Evolutionary conservation across 2,329 filamentous ascomycete genomes (phyloP).

Genomic region (Apiospora pterosperma): DNA sequence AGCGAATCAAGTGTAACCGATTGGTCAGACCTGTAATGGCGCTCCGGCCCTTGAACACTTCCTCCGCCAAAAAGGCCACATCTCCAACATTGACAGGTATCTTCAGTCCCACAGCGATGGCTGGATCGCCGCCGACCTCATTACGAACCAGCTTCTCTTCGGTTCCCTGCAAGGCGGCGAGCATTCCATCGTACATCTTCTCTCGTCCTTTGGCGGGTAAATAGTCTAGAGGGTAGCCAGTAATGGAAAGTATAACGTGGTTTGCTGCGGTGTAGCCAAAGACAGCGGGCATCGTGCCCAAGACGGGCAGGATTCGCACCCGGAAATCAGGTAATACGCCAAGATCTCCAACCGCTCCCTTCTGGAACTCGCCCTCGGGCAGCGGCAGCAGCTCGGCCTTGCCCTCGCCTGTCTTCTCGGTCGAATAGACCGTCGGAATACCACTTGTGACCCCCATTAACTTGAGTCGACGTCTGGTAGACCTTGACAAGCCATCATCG

Average conservation of each 20-base stretch:
- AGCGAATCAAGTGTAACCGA: conserved; percentile 74
- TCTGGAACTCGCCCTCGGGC: conserved; percentile 80
- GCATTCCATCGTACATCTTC: conserved; percentile 86
- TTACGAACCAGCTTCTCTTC: conserved; percentile 72
- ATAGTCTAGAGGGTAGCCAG: conserved; percentile 84
- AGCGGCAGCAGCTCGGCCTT: conserved; percentile 88
- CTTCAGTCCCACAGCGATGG: conserved; percentile 67
- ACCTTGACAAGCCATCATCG: conserved; percentile 84
- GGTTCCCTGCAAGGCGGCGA: conserved; percentile 69
- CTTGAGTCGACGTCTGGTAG: conserved; percentile 77
- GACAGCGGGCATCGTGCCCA: conserved; percentile 96
- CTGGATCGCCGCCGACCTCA: conserved; percentile 39
- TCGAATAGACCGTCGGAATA: conserved; percentile 89
- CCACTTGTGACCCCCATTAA: conserved; percentile 75
- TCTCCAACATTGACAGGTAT: conserved; percentile 76
- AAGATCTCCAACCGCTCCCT: conserved; percentile 81
- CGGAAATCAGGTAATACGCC: conserved; percentile 90
- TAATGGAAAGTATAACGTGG: conserved; percentile 80
- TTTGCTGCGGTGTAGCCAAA: conserved; percentile 93
- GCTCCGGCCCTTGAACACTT: conserved; percentile 82
- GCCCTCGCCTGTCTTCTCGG: conserved; percentile 82
- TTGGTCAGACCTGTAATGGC: conserved; percentile 79
- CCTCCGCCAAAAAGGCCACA: conserved; percentile 83
- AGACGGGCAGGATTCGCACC: conserved; percentile 87
- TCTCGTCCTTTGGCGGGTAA: conserved; percentile 76